Evolutionary conservation across 1,139 yeast species (phyloP).

Genomic region (Zygoascus hellenicus): DNA sequence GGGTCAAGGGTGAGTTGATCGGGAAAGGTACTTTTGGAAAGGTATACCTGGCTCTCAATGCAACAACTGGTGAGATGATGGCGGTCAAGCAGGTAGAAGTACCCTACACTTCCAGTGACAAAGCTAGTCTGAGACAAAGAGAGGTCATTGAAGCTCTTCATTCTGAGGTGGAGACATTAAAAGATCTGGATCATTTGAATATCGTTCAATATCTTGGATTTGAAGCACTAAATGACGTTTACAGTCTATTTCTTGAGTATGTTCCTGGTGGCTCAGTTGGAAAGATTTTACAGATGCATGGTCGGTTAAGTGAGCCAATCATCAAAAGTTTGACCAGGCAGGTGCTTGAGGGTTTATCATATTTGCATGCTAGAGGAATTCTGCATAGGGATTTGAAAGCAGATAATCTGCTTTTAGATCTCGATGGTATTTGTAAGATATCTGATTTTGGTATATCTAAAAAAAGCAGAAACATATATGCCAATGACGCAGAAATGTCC

Average conservation of each 20-base stretch:
- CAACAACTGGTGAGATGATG: slow-evolving; percentile 97
- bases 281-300: slow-evolving; percentile 73
- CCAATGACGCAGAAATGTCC: slow-evolving; percentile 91
- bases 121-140: slow-evolving; percentile 38
- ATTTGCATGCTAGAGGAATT: slow-evolving; percentile 80
- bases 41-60: slow-evolving; percentile 86
- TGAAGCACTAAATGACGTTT: slow-evolving; percentile 68
- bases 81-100: slow-evolving; percentile 94
- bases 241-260: slow-evolving; percentile 85
- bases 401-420: slow-evolving; percentile 80
- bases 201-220: slow-evolving; percentile 95
- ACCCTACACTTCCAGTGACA: slow-evolving; percentile 45
- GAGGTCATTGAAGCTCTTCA: slow-evolving; percentile 78
- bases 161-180: slow-evolving; percentile 90
- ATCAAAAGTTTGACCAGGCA: slow-evolving; percentile 73
- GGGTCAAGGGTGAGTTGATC: slow-evolving; percentile 96
- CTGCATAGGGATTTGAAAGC: slow-evolving; percentile 95
- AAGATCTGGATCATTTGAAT: slow-evolving; percentile 87
- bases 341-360: slow-evolving; percentile 75
- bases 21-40: slow-evolving; percentile 98
- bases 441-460: slow-evolving; percentile 97
- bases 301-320: slow-evolving; percentile 74
- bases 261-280: slow-evolving; percentile 98
- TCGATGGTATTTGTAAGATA: slow-evolving; percentile 92
- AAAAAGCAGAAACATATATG: slow-evolving; percentile 71